phyloP scores from a whole-genome alignment of 2,329 filamentous ascomycete species.

The Calonectria honghensis region DNA sequence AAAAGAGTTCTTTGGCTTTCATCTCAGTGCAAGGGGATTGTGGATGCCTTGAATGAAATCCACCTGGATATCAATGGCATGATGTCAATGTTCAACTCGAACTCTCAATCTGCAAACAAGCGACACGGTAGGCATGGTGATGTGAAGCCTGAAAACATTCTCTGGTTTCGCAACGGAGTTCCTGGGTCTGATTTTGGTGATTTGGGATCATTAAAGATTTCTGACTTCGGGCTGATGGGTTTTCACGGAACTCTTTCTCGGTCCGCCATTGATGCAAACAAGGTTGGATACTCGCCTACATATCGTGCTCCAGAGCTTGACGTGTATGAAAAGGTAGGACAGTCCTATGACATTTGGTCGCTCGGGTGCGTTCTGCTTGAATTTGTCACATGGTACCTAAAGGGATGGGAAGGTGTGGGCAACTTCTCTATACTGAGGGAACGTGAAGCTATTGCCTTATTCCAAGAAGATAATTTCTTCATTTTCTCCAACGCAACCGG shows the following conservation, averaged over 20 bases:
- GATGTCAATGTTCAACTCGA: too few species aligned
- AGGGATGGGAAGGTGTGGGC: neutral
- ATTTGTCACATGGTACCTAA: neutral
- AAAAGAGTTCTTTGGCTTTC: neutral
- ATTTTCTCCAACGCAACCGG: neutral
- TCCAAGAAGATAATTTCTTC: neutral
- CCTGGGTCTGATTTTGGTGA: neutral
- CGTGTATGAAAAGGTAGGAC: neutral
- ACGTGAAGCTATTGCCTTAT: neutral
- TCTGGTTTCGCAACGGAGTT: neutral
- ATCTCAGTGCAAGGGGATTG: neutral
- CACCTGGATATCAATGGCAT: neutral
- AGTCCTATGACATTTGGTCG: neutral
- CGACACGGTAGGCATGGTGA: neutral
- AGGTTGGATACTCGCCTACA: neutral
- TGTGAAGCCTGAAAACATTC: neutral
- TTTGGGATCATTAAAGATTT: neutral
- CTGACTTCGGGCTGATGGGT: neutral
- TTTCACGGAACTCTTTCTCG: neutral
- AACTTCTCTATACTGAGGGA: neutral
- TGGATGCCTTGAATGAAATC: neutral
- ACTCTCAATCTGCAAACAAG: too few species aligned
- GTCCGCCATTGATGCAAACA: neutral
- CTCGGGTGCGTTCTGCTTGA: neutral
- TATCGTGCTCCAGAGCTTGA: neutral